phyloP scores from a whole-genome alignment of 345 rosid species.

The Iberis pinnata region DNA sequence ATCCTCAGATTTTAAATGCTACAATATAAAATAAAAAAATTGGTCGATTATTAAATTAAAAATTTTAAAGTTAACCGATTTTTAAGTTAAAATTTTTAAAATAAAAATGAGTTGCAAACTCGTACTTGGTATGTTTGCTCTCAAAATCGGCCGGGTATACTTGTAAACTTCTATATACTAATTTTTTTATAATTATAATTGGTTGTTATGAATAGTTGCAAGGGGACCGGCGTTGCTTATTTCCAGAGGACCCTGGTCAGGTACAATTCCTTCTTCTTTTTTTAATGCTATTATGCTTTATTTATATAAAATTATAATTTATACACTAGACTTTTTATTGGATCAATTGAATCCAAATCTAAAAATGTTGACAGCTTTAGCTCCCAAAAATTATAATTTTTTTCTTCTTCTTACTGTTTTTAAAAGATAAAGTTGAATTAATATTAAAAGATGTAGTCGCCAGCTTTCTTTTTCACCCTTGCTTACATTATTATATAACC shows the following conservation, averaged over 20 bases:
- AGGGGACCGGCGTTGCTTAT: slow-evolving; percentile 65
- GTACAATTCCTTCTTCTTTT: slow-evolving; percentile 35
- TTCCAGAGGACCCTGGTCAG: slow-evolving; percentile 96
- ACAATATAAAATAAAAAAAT: no score
- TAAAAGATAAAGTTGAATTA: slow-evolving; percentile 25
- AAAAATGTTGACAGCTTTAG: slow-evolving; percentile 26
- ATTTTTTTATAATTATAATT: no score
- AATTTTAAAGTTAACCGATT: no score
- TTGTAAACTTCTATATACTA: no score
- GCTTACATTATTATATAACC: slow-evolving; percentile 16
- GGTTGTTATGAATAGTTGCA: slow-evolving; percentile 42
- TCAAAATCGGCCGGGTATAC: no score
- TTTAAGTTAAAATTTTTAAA: no score
- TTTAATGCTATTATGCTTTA: background rate
- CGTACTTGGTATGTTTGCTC: no score
- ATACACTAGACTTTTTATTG: slow-evolving; percentile 35
- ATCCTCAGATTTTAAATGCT: no score
- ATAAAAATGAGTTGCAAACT: no score
- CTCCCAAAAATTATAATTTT: slow-evolving; percentile 22
- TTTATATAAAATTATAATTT: slow-evolving; percentile 6
- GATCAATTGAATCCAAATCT: slow-evolving; percentile 35
- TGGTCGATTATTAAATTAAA: no score
- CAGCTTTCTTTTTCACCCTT: slow-evolving; percentile 35
- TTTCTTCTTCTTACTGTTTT: slow-evolving; percentile 12
- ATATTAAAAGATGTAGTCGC: slow-evolving; percentile 30